Base-by-base conservation (phyloP, 257 asterid genomes). In the Mentha longifolia region DNA sequence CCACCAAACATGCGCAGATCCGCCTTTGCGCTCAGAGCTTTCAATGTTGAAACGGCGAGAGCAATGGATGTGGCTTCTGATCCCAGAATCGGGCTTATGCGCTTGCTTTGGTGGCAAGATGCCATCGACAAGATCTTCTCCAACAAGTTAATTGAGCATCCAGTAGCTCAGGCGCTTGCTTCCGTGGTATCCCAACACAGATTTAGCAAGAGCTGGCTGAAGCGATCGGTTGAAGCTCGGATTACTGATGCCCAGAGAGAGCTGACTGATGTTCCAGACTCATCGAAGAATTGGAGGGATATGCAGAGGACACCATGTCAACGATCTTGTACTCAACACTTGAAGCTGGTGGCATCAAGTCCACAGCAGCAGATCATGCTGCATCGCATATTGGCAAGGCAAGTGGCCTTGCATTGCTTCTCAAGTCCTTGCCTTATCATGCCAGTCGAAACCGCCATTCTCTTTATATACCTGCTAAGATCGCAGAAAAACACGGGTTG, bases 311-410 rank as follows among this genome's bases (percentile, higher is more conserved):
- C 81, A 91, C 98, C 0, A 58, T 79, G 30, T 91, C 98, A 0
- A 91, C 96, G 14, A 79, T 94, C 75, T 63, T 94, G 74, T 94
- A 94, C 84, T 86, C 95, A 9, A 94, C 96, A 1, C 97, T 94
- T 60, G 89, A 91, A 79, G 86, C 96, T 0, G 94, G 95, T 43
- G 95, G 97, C 35, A 83, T 94, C 17, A 79, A 45, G 37, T 94
- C 97, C 35, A 80, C 97, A 1, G 62, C 80, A 9, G 99, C 99
- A 0, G 99, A 94, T 68, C 99, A 94, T 51, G 97, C 97, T 47
- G 99, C 97, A 9, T 94, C 99, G 8, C 99, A 94, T 71, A 83
- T 94, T 9, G 99, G 99, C 42, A 94, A 94, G 80, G 99, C 99
- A 0, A 89, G 96, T 22, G 99, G 99, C 17, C 90, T 94, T 22